Evolutionary conservation across 345 rosid genomes (phyloP).

Genomic region (Brassica cretica): DNA sequence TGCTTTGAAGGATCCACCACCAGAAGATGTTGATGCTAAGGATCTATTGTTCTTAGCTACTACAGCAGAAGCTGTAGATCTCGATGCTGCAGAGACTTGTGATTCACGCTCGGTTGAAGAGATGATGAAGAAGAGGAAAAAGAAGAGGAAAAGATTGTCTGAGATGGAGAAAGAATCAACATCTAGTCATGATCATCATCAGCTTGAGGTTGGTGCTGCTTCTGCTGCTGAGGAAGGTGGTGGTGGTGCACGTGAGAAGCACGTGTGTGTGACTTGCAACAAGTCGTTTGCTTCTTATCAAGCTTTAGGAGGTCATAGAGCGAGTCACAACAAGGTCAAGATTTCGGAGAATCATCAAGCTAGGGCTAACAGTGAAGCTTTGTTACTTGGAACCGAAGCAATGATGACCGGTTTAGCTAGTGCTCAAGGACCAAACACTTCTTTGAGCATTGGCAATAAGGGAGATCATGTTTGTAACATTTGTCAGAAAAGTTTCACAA

Average conservation of each 20-base stretch:
- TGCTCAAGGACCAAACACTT: constrained; percentile 32
- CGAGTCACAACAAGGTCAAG: constrained; percentile 55
- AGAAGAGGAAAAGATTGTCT: constrained; percentile 40
- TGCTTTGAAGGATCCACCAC: constrained; percentile 17
- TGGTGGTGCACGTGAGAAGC: constrained; percentile 23
- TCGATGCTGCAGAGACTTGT: constrained; percentile 3
- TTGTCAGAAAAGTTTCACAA: constrained; percentile 42
- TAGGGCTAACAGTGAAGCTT: constrained; percentile 37
- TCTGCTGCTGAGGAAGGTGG: constrained; percentile 8
- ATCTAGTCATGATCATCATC: background rate
- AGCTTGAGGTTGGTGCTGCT: constrained; percentile 13
- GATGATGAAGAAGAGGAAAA: constrained; percentile 24
- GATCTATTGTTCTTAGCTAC: constrained; percentile 43
- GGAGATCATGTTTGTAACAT: constrained; percentile 49
- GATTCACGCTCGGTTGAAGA: constrained; percentile 2
- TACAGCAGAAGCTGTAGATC: constrained; percentile 24
- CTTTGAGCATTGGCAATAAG: constrained; percentile 23
- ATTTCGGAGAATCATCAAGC: constrained; percentile 29
- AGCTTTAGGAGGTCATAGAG: constrained; percentile 58
- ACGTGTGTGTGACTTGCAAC: constrained; percentile 48
- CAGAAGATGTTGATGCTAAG: constrained; percentile 33
- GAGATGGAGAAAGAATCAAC: constrained; percentile 44
- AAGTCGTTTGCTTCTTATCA: constrained; percentile 50
- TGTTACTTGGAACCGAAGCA: constrained; percentile 37
- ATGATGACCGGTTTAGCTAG: constrained; percentile 17